Conservation (phyloP, 2,329 filamentous ascomycete genomes). For the Aurifilum marmelostoma region DNA sequence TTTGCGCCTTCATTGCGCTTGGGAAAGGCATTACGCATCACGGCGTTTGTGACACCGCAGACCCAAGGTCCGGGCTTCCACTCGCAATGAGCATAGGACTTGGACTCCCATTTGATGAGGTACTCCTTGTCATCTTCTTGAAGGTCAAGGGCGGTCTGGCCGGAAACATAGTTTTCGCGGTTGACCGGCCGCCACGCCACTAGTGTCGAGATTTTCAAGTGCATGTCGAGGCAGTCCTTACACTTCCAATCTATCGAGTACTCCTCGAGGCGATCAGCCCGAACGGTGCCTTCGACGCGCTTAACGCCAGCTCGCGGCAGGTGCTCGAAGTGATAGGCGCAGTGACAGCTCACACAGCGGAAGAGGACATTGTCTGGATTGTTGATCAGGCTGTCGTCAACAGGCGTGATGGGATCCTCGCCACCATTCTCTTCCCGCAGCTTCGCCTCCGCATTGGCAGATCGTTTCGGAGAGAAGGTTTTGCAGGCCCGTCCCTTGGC, state of each 20-base stretch:
- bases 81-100: conserved; percentile 78
- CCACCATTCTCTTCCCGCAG: conserved; percentile 78
- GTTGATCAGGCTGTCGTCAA: conserved; percentile 69
- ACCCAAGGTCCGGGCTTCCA: conserved; percentile 95
- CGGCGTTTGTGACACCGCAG: conserved; percentile 65
- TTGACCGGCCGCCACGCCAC: conserved; percentile 84
- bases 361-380: conserved; percentile 79
- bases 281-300: conserved; percentile 50
- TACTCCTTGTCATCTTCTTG: conserved; percentile 85
- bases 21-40: conserved; percentile 75
- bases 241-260: conserved; percentile 80
- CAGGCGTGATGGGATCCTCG: conserved; percentile 71
- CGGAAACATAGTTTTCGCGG: conserved; percentile 56
- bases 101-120: conserved; percentile 81
- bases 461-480: conserved; percentile 74
- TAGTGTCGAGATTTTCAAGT: conserved; percentile 72
- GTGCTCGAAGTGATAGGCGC: conserved; percentile 84
- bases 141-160: conserved; percentile 58
- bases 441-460: conserved; percentile 80
- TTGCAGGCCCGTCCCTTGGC: conserved; percentile 68
- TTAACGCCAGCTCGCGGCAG: conserved; percentile 58
- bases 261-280: conserved; percentile 67
- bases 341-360: conserved; percentile 75
- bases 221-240: conserved; percentile 69
- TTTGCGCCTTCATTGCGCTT: conserved; percentile 67